A percentile compares a stretch with the other conserved stretches of the same genome.
Evolutionary conservation across 306 rosid genomes (phyloP).

Genomic region (Sechiopsis laciniata): DNA sequence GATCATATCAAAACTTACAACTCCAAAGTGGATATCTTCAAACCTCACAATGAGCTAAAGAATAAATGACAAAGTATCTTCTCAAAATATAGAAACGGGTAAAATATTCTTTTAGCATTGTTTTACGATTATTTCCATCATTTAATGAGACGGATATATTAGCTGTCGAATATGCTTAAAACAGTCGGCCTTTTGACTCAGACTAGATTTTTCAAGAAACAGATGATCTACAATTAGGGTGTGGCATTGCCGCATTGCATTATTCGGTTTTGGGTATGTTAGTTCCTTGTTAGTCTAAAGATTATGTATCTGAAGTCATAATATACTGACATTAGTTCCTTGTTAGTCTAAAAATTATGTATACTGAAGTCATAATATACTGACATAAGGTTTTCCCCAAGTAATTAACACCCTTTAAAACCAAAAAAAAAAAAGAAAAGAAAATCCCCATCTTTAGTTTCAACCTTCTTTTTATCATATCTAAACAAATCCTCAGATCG

Average conservation of each 20-base stretch:
- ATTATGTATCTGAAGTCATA: not conserved
- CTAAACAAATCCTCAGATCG: constrained; percentile 3
- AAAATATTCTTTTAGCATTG: not conserved
- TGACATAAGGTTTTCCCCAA: not conserved
- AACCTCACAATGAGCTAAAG: not conserved
- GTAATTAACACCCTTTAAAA: not conserved
- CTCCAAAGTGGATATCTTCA: not conserved
- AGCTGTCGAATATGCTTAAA: not conserved
- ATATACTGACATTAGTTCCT: constrained; percentile 3
- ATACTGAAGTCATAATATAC: not conserved
- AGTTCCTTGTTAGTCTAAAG: not conserved
- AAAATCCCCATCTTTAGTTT: not conserved
- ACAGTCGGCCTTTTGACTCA: not conserved
- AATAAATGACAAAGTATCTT: not conserved
- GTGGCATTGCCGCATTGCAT: not conserved
- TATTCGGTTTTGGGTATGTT: not conserved
- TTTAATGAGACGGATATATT: not conserved
- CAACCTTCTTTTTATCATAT: not conserved
- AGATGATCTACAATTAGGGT: not conserved
- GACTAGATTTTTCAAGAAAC: constrained; percentile 3
- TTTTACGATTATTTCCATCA: not conserved
- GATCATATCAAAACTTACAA: constrained; percentile 19
- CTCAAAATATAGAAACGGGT: not conserved
- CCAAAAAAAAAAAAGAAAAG: not conserved
- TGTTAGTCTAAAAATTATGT: not conserved